A percentile compares a stretch with the other conserved stretches of the same genome.
These are phyloP conservation scores for Hymenoscyphus repandus DNA, from an alignment of 2,329 filamentous ascomycete genomes.

Conservation along the genomic window DNA sequence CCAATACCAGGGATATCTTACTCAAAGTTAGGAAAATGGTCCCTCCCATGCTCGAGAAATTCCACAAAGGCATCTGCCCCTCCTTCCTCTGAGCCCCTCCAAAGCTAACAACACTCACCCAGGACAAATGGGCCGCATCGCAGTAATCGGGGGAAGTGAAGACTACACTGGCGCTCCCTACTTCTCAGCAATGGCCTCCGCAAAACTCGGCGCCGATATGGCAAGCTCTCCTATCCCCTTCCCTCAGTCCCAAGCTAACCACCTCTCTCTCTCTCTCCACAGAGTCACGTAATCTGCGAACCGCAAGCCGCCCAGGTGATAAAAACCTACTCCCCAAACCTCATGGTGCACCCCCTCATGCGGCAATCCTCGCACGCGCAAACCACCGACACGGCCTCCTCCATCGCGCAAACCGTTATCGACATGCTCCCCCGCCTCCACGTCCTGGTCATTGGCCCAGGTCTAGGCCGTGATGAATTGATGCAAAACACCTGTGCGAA, in stretches of 20 bases:
- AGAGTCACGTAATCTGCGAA: constrained; percentile 95
- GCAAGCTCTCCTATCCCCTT: constrained; percentile 40
- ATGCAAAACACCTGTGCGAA: constrained; percentile 83
- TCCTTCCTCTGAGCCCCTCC: neutral
- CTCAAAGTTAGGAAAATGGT: constrained; percentile 82
- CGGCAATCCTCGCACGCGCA: constrained; percentile 60
- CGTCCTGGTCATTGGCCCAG: constrained; percentile 87
- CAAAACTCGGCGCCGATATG: constrained; percentile 85
- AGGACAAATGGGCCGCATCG: constrained; percentile 90
- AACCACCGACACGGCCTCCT: constrained; percentile 48
- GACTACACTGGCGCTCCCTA: constrained; percentile 98
- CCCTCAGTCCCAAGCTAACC: neutral
- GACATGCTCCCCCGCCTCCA: constrained; percentile 82
- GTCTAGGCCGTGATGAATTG: constrained; percentile 79
- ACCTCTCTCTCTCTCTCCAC: constrained; percentile 4
- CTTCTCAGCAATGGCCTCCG: constrained; percentile 96
- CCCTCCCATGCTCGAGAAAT: constrained; percentile 89
- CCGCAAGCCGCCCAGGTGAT: constrained; percentile 81
- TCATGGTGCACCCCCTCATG: constrained; percentile 98
- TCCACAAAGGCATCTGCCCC: constrained; percentile 74
- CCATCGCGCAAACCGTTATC: constrained; percentile 64
- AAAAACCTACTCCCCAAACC: constrained; percentile 94
- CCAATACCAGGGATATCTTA: constrained; percentile 69
- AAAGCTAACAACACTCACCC: constrained; percentile 5
- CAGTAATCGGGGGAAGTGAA: constrained; percentile 88